Evolutionary conservation across 2,329 filamentous ascomycete species (phyloP).

Genomic region (Aspergillus floridensis): DNA sequence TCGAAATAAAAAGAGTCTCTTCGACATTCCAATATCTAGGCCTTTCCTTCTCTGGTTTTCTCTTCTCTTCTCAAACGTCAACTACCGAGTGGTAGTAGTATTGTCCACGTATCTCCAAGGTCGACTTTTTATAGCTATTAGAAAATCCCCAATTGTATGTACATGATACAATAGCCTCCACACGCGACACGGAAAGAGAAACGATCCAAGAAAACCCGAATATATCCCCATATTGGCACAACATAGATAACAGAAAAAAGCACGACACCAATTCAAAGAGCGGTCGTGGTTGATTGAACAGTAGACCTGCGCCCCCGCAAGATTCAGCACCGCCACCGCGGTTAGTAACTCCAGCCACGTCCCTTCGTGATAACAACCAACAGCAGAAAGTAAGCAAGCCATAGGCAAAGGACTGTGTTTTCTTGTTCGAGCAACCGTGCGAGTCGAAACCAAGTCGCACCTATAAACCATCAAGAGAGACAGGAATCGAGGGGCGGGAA

Average conservation of each 20-base stretch:
- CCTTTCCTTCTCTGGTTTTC: too few species aligned
- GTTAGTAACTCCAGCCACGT: slow-evolving; percentile 5
- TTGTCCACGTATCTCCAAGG: slow-evolving; percentile 7
- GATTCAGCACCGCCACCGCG: slow-evolving; percentile 2
- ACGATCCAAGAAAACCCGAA: neutral
- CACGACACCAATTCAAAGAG: slow-evolving; percentile 5
- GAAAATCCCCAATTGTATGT: slow-evolving; percentile 19
- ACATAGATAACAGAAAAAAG: neutral
- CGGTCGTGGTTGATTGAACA: neutral
- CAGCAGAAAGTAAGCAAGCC: slow-evolving; percentile 12
- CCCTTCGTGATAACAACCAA: slow-evolving; percentile 4
- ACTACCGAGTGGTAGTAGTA: neutral
- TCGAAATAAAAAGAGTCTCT: neutral
- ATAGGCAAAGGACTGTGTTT: neutral
- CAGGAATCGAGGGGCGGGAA: neutral
- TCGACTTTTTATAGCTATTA: slow-evolving; percentile 21
- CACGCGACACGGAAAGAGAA: neutral
- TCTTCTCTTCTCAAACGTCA: neutral
- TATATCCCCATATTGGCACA: slow-evolving; percentile 6
- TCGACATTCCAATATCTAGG: neutral
- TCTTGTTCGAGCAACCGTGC: neutral
- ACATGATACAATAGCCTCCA: slow-evolving; percentile 21
- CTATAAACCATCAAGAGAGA: neutral
- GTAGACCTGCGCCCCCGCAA: neutral
- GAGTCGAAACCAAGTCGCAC: neutral